phyloP scores from a whole-genome alignment of 352 stramenopile genomes.

The Pythium periplocum region DNA sequence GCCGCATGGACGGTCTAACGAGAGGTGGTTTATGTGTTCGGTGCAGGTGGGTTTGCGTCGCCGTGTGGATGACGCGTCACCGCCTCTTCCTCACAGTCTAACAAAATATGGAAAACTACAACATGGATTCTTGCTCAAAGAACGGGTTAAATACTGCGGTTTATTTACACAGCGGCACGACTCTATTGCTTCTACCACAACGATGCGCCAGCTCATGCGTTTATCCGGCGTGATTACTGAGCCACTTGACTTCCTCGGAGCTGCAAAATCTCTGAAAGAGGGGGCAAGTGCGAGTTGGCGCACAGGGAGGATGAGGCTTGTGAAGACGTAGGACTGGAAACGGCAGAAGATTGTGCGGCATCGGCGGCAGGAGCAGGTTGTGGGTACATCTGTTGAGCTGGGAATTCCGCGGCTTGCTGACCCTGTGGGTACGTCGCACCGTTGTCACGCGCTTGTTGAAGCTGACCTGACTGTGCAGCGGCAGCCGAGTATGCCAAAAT shows the following conservation, averaged over 20 bases:
- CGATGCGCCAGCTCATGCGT: too few relatives aligned
- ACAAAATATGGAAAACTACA: neutral
- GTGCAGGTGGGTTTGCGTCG: constrained; percentile 32
- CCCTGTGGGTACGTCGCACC: too few relatives aligned
- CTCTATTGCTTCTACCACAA: too few relatives aligned
- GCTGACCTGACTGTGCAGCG: neutral
- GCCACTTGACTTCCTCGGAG: constrained; percentile 36
- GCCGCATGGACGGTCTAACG: too few relatives aligned
- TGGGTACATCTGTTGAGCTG: too few relatives aligned
- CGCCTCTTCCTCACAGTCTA: constrained; percentile 26
- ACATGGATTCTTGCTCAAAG: neutral
- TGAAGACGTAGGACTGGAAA: neutral
- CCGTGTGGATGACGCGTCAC: constrained; percentile 26
- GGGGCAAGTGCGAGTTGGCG: constrained; percentile 51
- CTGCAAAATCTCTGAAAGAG: constrained; percentile 67
- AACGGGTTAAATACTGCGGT: too few relatives aligned
- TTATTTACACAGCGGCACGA: too few relatives aligned
- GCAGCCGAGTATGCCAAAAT: constrained; percentile 63
- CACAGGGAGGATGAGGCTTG: constrained; percentile 17
- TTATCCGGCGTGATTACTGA: constrained; percentile 6
- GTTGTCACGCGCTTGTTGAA: too few relatives aligned
- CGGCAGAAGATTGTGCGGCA: too few relatives aligned
- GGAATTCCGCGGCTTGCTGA: too few relatives aligned
- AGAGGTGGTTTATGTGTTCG: constrained; percentile 2
- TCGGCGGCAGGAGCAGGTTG: too few relatives aligned